Evolutionary conservation across 805 yeast species (phyloP).

Genomic region (Kuraishia molischiana): DNA sequence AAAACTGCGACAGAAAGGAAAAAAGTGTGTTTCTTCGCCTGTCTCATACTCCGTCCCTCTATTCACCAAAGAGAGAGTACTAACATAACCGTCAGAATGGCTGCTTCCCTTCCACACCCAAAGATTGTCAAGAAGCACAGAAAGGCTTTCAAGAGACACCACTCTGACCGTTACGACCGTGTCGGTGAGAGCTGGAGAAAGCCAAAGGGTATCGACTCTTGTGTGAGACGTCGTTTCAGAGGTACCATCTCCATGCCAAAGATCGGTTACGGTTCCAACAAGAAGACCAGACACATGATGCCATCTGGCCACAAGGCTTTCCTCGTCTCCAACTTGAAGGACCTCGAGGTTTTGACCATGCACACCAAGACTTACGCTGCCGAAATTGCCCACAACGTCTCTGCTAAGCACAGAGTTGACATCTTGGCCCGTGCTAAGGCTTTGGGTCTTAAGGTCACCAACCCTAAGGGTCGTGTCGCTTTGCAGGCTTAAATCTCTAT

Average conservation of each 20-base stretch:
- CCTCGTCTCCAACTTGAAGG: constrained; percentile 86
- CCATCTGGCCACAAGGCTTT: constrained; percentile 98
- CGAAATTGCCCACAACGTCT: constrained; percentile 98
- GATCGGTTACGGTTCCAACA: constrained; percentile 99
- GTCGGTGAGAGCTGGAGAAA: constrained; percentile 99
- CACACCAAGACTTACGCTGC: constrained; percentile 99
- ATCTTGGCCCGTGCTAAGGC: constrained; percentile 96
- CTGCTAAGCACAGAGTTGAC: constrained; percentile 96
- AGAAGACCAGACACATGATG: constrained; percentile 89
- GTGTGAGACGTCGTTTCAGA: constrained; percentile 99
- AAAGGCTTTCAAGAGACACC: constrained; percentile 99
- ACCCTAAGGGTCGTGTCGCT: constrained; percentile 97
- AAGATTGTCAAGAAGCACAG: constrained; percentile 99
- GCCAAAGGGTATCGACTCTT: constrained; percentile 99
- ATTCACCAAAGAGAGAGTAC: not conserved
- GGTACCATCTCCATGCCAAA: constrained; percentile 98
- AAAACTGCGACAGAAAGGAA: too few species aligned
- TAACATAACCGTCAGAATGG: constrained; percentile 48
- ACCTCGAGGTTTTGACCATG: constrained; percentile 89
- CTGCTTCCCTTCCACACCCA: constrained; percentile 97
- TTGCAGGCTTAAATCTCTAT: constrained; percentile 73
- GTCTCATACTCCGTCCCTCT: too few species aligned
- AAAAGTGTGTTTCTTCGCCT: too few species aligned
- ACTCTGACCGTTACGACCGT: constrained; percentile 99
- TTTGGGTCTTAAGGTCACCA: constrained; percentile 97